Evolutionary conservation across 768 basidiomycete species (phyloP).

Genomic region (Lactifluus echinatus): DNA sequence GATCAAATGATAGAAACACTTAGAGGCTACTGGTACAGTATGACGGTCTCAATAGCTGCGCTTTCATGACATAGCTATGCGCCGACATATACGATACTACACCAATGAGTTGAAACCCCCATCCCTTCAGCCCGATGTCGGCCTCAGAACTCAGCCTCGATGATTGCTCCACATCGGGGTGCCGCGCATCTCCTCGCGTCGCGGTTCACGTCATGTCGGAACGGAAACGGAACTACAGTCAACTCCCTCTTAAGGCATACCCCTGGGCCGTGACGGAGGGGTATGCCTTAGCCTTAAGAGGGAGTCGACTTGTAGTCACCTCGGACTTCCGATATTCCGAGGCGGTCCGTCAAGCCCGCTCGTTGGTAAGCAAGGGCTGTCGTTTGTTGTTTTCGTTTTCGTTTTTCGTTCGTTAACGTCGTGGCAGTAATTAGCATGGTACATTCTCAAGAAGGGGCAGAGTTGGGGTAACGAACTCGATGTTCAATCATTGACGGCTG

Average conservation of each 20-base stretch:
- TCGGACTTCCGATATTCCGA: too few relatives aligned
- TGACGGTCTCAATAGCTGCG: background rate
- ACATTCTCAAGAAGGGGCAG: background rate
- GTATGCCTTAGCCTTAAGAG: too few relatives aligned
- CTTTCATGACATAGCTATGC: background rate
- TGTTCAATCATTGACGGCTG: constrained; percentile 4
- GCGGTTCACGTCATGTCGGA: too few relatives aligned
- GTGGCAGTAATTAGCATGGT: background rate
- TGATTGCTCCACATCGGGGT: background rate
- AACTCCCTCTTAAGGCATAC: too few relatives aligned
- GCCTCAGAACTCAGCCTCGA: constrained; percentile 9
- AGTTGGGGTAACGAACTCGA: constrained; percentile 1
- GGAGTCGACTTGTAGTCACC: too few relatives aligned
- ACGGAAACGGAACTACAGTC: too few relatives aligned
- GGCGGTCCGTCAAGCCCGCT: too few relatives aligned
- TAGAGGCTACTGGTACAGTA: background rate
- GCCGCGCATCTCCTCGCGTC: too few relatives aligned
- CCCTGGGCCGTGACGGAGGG: too few relatives aligned
- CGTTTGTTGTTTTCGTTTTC: too few relatives aligned
- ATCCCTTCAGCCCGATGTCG: constrained; percentile 10
- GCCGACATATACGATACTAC: background rate
- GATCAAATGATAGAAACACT: background rate
- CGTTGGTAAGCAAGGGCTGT: too few relatives aligned
- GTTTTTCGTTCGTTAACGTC: too few relatives aligned
- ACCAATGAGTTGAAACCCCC: background rate